Base-by-base conservation (phyloP, 805 yeast species). In the Kuraishia piskuri region DNA sequence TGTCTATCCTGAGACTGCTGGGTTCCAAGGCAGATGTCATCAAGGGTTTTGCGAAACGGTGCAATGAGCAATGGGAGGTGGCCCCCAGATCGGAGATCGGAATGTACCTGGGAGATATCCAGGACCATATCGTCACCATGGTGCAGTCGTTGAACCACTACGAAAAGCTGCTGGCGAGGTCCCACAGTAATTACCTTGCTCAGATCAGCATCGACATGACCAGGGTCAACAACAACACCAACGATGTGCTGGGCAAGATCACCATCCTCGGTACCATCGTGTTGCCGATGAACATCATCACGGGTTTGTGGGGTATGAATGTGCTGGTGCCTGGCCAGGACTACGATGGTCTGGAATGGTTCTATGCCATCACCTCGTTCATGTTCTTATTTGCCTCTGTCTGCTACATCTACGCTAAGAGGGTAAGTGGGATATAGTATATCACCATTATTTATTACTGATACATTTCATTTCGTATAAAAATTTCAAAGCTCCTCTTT, bases 251-350 rank as follows among this genome's bases (percentile, higher is more conserved):
- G 63, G 96, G 97, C 10, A 90, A 91, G 66, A 89, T 92, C 53
- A 89, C 98, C 2, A 85, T 91, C 46, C 70, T 92, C 57, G 99
- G 98, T 78, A 90, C 98, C 0, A 89, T 94, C 53, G 97, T 94
- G 21, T 73, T 94, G 55, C 99, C 99, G 2, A 81, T 94, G 80
- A 94, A 94, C 65, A 89, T 94, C 53, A 86, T 94, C 22, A 94
- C 99, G 0, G 99, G 99, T 21, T 71, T 94, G 49, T 94, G 98
- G 98, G 99, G 99, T 54, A 94, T 94, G 99, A 94, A 94, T 71
- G 96, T 94, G 59, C 62, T 89, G 10, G 99, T 94, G 37, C 99
- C 99, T 0, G 99, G 99, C 0, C 98, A 92, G 66, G 79, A 75
- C 24, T 68, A 70, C 7, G 79, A 76, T n/a, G 77, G 82, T 6